Evolutionary conservation across 768 basidiomycete species (phyloP).

Genomic region (Tricholoma saponaceum): DNA sequence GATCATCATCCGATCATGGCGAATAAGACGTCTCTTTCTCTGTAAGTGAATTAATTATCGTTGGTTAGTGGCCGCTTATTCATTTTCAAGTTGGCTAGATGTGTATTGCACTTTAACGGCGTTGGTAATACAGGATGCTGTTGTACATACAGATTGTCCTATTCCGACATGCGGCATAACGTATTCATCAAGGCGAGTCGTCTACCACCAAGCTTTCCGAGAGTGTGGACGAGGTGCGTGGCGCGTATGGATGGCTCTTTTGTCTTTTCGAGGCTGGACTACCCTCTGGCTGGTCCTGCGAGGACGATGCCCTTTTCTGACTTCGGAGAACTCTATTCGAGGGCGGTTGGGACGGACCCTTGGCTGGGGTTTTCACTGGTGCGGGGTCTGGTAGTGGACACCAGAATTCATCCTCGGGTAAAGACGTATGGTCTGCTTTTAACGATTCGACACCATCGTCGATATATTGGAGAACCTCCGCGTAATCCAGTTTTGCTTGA

Average conservation of each 20-base stretch:
- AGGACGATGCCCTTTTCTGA: not conserved
- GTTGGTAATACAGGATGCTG: too few species aligned
- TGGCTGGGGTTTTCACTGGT: not conserved
- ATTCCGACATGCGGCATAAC: not conserved
- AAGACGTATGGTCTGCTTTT: not conserved
- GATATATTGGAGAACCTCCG: not conserved
- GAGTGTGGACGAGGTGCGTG: not conserved
- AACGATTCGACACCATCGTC: not conserved
- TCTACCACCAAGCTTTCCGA: not conserved
- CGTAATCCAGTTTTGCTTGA: too few species aligned
- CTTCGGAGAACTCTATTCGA: not conserved
- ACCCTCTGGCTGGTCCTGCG: not conserved
- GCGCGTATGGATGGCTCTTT: not conserved
- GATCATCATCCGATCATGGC: slow-evolving; percentile 10
- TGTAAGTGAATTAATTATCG: not conserved
- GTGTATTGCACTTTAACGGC: not conserved
- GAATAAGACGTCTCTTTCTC: slow-evolving; percentile 11
- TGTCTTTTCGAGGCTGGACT: not conserved
- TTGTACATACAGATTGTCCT: not conserved
- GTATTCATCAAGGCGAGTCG: too few species aligned
- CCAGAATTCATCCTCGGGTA: not conserved
- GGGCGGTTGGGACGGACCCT: too few species aligned
- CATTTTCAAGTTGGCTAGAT: slow-evolving; percentile 6
- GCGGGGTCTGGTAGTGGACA: not conserved
- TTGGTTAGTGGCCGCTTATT: not conserved